Evolutionary conservation across 2,329 filamentous ascomycete genomes (phyloP).

Genomic region (Epichloe uncinata): DNA sequence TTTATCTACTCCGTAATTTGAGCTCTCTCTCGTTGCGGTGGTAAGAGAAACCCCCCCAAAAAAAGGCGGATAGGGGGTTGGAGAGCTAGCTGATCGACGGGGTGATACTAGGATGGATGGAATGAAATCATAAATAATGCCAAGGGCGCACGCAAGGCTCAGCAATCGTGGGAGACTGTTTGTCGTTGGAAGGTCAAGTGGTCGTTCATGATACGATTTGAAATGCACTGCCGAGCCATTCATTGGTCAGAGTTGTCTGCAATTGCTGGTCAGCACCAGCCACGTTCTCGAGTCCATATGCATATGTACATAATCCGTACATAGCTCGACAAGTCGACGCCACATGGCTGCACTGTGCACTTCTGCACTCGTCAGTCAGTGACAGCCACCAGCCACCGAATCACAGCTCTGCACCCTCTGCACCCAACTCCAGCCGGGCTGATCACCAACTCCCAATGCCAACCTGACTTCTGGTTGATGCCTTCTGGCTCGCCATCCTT

Average conservation of each 20-base stretch:
- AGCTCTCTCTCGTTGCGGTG: neutral
- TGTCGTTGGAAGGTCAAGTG: too few species aligned
- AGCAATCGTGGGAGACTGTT: neutral
- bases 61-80: neutral
- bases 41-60: neutral
- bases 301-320: too few species aligned
- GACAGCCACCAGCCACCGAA: constrained; percentile 6
- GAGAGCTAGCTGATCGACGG: neutral
- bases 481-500: neutral
- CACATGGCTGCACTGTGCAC: neutral
- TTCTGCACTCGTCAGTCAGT: neutral
- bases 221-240: neutral
- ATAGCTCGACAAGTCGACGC: neutral
- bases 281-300: neutral
- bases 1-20: neutral
- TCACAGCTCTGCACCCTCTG: constrained; percentile 6
- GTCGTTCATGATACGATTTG: neutral
- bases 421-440: neutral
- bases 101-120: neutral
- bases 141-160: neutral
- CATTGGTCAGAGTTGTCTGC: neutral
- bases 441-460: neutral
- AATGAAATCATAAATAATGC: neutral
- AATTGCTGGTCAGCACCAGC: neutral
- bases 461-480: neutral